phyloP scores from a whole-genome alignment of 192 early-diverging fungal species.

The Cetraspora pellucida region DNA sequence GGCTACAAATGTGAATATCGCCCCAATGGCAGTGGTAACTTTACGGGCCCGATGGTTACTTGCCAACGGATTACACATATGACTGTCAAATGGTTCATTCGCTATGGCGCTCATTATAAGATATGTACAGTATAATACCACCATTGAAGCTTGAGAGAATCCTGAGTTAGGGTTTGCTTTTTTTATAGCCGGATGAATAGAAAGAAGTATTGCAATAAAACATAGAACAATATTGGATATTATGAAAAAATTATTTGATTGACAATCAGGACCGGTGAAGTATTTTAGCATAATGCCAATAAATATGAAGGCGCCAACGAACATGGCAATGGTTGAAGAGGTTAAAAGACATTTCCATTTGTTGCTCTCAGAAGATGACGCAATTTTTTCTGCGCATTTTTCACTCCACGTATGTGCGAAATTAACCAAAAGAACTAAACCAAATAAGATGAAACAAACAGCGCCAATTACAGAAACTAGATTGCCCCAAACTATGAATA shows the following conservation, averaged over 20 bases:
- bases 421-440: conserved; percentile 92
- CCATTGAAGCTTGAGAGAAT: conserved; percentile 92
- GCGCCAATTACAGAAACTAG: conserved; percentile 86
- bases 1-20: conserved; percentile 93
- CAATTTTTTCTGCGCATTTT: conserved; percentile 79
- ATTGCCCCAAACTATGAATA: conserved; percentile 86
- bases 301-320: conserved; percentile 65
- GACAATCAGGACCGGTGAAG: conserved; percentile 76
- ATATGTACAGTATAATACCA: conserved; percentile 92
- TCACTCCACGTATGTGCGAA: conserved; percentile 93
- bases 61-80: conserved; percentile 85
- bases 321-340: conserved; percentile 70
- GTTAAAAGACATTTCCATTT: conserved; percentile 83
- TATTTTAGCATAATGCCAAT: conserved; percentile 84
- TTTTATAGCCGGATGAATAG: conserved; percentile 81
- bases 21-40: conserved; percentile 78
- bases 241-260: conserved; percentile 92
- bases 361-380: conserved; percentile 66
- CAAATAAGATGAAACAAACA: conserved; percentile 87
- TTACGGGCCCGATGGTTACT: conserved; percentile 74
- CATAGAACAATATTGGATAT: conserved; percentile 84
- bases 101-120: conserved; percentile 84
- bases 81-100: conserved; percentile 57
- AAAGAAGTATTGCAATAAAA: conserved; percentile 64
- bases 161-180: conserved; percentile 89